Evolutionary conservation across 371 early-diverging fungal species (phyloP).

Genomic region (Actinomortierella ambigua): DNA sequence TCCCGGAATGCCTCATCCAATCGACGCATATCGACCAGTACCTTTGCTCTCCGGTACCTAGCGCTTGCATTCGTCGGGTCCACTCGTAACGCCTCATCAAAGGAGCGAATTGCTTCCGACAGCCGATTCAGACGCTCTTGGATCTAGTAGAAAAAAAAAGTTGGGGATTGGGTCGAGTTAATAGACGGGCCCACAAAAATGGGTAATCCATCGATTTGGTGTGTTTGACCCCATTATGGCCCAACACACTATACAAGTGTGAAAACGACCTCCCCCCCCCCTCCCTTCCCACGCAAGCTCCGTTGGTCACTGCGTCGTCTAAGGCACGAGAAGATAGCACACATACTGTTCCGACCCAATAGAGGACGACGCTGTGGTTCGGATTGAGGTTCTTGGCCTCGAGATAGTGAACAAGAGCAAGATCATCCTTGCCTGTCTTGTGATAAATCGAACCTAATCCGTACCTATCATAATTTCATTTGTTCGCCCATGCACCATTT

Average conservation of each 20-base stretch:
- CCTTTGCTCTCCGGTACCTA: slow-evolving; percentile 58
- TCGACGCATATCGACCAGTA: slow-evolving; percentile 54
- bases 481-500: too few relatives aligned
- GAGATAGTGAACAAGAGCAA: slow-evolving; percentile 68
- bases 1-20: slow-evolving; percentile 59
- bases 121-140: slow-evolving; percentile 45
- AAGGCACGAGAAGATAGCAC: not conserved
- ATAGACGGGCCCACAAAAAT: too few relatives aligned
- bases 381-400: slow-evolving; percentile 67
- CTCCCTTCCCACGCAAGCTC: too few relatives aligned
- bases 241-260: too few relatives aligned
- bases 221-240: too few relatives aligned
- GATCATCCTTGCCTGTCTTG: slow-evolving; percentile 66
- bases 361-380: slow-evolving; percentile 61
- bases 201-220: too few relatives aligned
- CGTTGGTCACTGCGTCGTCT: too few relatives aligned
- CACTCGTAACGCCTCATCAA: slow-evolving; percentile 40
- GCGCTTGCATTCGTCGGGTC: slow-evolving; percentile 53
- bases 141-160: slow-evolving; percentile 25
- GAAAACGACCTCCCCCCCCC: too few relatives aligned
- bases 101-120: slow-evolving; percentile 40
- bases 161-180: slow-evolving; percentile 4
- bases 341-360: slow-evolving; percentile 64
- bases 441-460: slow-evolving; percentile 70
- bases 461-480: slow-evolving; percentile 61